Conservation (phyloP, 306 rosid genomes). For the Cucumis hystrix region DNA sequence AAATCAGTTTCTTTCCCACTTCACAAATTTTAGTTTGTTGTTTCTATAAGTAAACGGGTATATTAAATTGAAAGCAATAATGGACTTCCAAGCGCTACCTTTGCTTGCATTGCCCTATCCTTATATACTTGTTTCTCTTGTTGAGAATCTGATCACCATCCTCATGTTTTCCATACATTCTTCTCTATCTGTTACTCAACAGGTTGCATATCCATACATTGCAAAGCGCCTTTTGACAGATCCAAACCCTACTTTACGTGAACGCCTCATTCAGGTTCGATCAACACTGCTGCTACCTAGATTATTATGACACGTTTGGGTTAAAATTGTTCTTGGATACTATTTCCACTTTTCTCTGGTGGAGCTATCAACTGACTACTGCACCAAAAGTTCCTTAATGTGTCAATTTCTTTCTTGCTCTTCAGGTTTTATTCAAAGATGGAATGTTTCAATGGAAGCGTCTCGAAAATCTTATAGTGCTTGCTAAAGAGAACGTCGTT, state of each 20-base stretch:
- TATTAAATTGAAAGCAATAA: not conserved
- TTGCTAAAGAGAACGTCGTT: slow-evolving; percentile 89
- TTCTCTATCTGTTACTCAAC: slow-evolving; percentile 16
- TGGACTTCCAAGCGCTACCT: not conserved
- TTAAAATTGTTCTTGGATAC: not conserved
- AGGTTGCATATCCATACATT: slow-evolving; percentile 98
- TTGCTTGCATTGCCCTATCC: not conserved
- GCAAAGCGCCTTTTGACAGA: slow-evolving; percentile 94
- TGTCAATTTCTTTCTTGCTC: not conserved
- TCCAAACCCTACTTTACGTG: slow-evolving; percentile 95
- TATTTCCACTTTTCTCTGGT: not conserved
- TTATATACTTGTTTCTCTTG: not conserved
- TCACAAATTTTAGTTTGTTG: not conserved
- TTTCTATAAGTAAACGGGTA: not conserved
- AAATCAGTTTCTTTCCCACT: not conserved
- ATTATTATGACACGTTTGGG: not conserved
- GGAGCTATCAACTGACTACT: not conserved
- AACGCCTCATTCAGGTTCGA: slow-evolving; percentile 91
- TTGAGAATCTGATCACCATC: slow-evolving; percentile 3
- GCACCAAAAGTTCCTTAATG: not conserved
- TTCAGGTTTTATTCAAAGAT: slow-evolving; percentile 87
- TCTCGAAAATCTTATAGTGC: slow-evolving; percentile 90
- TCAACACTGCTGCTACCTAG: slow-evolving; percentile 8
- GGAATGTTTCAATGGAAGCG: slow-evolving; percentile 97
- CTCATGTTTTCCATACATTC: slow-evolving; percentile 8